Evolutionary conservation across 1,284 basidiomycete species (phyloP), one percentile per base, ranked within the genome.

Genomic region (Pisolithus thermaeus): DNA sequence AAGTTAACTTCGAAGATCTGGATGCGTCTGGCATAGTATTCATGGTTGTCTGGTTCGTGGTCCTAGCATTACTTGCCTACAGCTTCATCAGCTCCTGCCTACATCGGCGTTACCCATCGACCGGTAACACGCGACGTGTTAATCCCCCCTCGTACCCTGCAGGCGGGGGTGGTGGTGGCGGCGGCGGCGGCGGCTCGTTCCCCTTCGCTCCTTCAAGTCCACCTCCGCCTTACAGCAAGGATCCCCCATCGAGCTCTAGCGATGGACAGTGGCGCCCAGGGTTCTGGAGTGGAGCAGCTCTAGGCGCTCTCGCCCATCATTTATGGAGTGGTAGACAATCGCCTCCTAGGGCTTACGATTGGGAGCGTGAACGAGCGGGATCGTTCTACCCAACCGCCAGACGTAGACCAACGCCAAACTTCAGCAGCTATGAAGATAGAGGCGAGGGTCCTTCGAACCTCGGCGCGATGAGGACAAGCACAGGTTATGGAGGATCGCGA

Each of bases 201-300:
- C 44, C 44, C 7, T 46, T 46, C 44, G 35, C 20, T 7, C 44
- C 44, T 14, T 35, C 44, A 4, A 57, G 50, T 14, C 78, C 90
- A 1, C 92, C 92, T 0, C 92, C 92, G 7, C 91, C 91, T 0
- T 95, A 94, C 63, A 73, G 79, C 7, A 81, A 83, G 61, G 54
- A 66, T 43, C 57, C 68, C 1, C 52, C 65, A 27, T 14, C 53
- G 22, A 35, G 51, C 6, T 30, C 64, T 7, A 8, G 30, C 3
- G 63, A 63, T 9, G 67, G 60, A 27, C 67, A 73, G 46, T 81
- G 81, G 73, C 66, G 73, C 46, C 85, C 87, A 3, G 90, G 90
- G 2, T 92, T 93, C 65, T 92, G 84, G 87, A 84, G 83, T 0
- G 91, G 92, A 14, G 78, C 86, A 11, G 77, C 79, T 1, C 61